Base-by-base conservation (phyloP, 2,329 filamentous ascomycete species). In the Clonostachys chloroleuca region DNA sequence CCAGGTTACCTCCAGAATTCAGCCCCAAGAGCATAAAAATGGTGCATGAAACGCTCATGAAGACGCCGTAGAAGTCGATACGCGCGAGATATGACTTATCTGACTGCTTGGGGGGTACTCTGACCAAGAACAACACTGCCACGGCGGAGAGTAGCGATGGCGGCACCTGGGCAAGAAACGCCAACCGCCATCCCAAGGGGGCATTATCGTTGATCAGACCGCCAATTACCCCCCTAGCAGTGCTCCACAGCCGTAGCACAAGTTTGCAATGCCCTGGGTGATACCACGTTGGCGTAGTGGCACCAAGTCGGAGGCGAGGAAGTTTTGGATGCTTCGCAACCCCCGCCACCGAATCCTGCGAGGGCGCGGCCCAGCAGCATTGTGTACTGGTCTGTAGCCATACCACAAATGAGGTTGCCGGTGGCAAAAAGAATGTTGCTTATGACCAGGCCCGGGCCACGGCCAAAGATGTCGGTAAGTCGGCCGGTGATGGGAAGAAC, bases 401-500 rank as follows among this genome's bases (percentile, higher is more conserved):
- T 65, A 0, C 89, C 91, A 58, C 90, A 95, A 51, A 95, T 85
- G 51, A 94, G 67, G 51, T 94, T 96, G 0, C 91, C 91, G 0
- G 73, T 68, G 1, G 84, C 87, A 60, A 96, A 96, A 63, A 92
- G 80, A 47, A 89, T 52, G 61, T 94, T 94, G 54, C 85, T 89
- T 51, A 92, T 84, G 12, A 95, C 72, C 3, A 96, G 70, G 0
- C 91, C 91, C 0, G 86, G 83, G 0, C 88, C 81, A 6, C 91
- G 82, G 12, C 87, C 87, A 59, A 94, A 94, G 44, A 96, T 94
- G 62, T 96, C 92, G 1, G 91, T 96, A 50, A 96, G 66, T 6
- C 90, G 83, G 6, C 92, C 92, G 9, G 87, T 90, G 17, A 96
- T 77, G 12, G 91, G 91, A 63, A 95, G 91, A 57, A 83, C 89